A percentile compares a stretch with the other conserved stretches of the same genome.
Conservation (phyloP, 768 basidiomycete species). For the Tylopilus plumbeoviolaceoides region DNA sequence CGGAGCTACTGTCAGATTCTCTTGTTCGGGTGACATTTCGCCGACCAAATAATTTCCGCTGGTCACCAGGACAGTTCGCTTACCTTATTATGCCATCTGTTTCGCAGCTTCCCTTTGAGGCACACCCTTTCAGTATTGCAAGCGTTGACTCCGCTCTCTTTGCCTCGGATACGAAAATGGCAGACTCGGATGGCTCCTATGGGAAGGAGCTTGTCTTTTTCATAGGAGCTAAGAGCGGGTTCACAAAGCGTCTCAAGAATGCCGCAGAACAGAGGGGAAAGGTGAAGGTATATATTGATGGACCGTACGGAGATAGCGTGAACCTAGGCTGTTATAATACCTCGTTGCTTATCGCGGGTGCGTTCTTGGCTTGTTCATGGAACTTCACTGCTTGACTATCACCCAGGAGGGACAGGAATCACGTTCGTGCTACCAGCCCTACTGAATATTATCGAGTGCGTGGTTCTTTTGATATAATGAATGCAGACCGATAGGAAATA, state of each 20-base stretch:
- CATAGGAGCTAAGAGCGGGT: constrained; percentile 54
- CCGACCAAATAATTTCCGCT: constrained; percentile 43
- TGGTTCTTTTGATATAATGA: neutral
- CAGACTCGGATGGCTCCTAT: constrained; percentile 6
- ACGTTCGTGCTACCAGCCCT: constrained; percentile 45
- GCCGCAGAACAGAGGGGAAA: constrained; percentile 26
- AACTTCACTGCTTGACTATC: neutral
- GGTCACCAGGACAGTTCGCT: constrained; percentile 49
- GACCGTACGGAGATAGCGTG: constrained; percentile 24
- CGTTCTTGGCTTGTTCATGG: neutral
- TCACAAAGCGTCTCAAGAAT: constrained; percentile 45
- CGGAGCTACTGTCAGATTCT: constrained; percentile 39
- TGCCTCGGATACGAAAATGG: neutral
- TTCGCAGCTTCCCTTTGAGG: constrained; percentile 41
- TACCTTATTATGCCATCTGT: constrained; percentile 47
- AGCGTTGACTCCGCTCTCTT: constrained; percentile 28
- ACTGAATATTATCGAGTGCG: constrained; percentile 40
- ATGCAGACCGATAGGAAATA: neutral
- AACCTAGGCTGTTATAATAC: constrained; percentile 37
- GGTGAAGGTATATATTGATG: constrained; percentile 45
- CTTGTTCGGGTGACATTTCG: constrained; percentile 44
- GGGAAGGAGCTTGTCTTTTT: constrained; percentile 51
- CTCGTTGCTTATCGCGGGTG: constrained; percentile 47
- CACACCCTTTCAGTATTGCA: constrained; percentile 59
- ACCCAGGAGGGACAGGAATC: constrained; percentile 46